phyloP scores from a whole-genome alignment of 2,329 filamentous ascomycete species.

The Colletotrichum sublineola region DNA sequence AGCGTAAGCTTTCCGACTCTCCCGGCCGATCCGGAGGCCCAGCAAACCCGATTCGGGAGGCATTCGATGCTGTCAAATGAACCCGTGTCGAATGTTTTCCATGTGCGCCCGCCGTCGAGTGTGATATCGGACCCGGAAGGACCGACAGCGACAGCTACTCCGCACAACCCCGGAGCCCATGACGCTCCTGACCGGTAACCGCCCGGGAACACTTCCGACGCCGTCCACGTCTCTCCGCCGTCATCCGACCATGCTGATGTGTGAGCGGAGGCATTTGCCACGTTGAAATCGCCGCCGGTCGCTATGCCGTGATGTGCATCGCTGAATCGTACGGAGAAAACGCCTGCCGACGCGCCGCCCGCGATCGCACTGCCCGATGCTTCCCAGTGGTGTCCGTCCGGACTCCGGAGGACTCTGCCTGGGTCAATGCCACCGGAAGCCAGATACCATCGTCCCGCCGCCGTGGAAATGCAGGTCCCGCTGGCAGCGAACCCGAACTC shows the following conservation, averaged over 20 bases:
- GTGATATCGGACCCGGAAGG: conserved; percentile 51
- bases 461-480: conserved; percentile 50
- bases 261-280: conserved; percentile 42
- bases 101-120: conserved; percentile 48
- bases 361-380: conserved; percentile 46
- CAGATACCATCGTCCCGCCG: conserved; percentile 48
- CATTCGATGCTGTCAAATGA: conserved; percentile 52
- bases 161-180: conserved; percentile 47
- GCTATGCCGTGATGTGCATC: conserved; percentile 48
- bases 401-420: conserved; percentile 48
- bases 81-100: conserved; percentile 48
- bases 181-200: conserved; percentile 51
- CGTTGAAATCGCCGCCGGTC: conserved; percentile 50
- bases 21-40: conserved; percentile 50
- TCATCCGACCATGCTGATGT: conserved; percentile 50
- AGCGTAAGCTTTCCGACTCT: conserved; percentile 45
- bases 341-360: conserved; percentile 48
- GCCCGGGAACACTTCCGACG: conserved; percentile 46
- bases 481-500: conserved; percentile 52
- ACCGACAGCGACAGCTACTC: conserved; percentile 49
- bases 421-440: conserved; percentile 49
- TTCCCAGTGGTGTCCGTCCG: conserved; percentile 47
- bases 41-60: conserved; percentile 46
- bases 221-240: conserved; percentile 49
- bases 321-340: conserved; percentile 52